Evolutionary conservation across 1,284 basidiomycete genomes (phyloP).

Genomic region (Volvariella surrecta): DNA sequence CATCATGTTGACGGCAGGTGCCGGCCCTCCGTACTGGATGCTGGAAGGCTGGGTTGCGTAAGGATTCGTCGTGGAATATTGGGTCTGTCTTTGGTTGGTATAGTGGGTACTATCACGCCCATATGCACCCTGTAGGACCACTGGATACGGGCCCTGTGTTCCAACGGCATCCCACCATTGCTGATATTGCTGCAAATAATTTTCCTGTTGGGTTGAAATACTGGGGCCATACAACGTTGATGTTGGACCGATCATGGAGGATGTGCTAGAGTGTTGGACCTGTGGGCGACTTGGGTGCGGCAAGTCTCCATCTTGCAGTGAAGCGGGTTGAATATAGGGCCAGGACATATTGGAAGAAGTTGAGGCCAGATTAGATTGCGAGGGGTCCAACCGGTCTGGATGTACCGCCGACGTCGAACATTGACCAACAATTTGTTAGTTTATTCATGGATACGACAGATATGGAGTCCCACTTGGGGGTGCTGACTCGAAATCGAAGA

Average conservation of each 20-base stretch:
- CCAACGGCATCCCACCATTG: constrained; percentile 27
- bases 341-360: constrained; percentile 9
- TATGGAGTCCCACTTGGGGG: neutral
- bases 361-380: neutral
- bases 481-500: neutral
- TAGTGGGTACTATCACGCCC: too few relatives aligned
- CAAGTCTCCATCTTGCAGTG: constrained; percentile 1
- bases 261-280: constrained; percentile 11
- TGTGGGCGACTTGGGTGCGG: constrained; percentile 9
- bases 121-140: too few relatives aligned
- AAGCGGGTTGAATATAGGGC: constrained; percentile 12
- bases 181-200: constrained; percentile 26
- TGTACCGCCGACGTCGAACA: neutral
- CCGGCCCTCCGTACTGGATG: too few relatives aligned
- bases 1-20: too few relatives aligned
- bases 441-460: neutral
- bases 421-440: neutral
- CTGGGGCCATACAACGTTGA: constrained; percentile 30
- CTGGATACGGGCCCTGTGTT: constrained; percentile 8
- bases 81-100: too few relatives aligned
- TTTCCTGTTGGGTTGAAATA: constrained; percentile 17
- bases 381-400: neutral
- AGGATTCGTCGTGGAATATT: too few relatives aligned
- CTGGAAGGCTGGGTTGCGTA: too few relatives aligned
- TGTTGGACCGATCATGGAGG: constrained; percentile 31